These are phyloP conservation scores for Penicillium sp. DNA, from an alignment of 2,329 filamentous ascomycete species.

Conservation along the genomic window DNA sequence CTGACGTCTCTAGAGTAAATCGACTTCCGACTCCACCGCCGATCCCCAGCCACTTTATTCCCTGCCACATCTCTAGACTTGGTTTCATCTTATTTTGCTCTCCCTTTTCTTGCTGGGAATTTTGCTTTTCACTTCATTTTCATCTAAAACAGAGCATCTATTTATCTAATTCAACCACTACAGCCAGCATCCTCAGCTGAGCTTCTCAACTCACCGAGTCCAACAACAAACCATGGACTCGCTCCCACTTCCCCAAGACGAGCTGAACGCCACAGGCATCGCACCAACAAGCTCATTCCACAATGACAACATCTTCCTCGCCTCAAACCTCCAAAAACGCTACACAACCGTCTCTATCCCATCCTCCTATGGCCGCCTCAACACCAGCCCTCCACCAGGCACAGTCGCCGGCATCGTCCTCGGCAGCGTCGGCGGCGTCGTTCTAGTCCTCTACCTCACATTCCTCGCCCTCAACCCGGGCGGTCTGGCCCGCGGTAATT, in stretches of 20 bases:
- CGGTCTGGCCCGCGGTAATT: conserved; percentile 28
- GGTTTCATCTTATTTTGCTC: not conserved
- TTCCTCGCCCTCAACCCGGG: conserved; percentile 48
- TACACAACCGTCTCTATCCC: conserved; percentile 49
- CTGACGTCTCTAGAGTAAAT: no score
- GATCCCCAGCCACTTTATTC: conserved; percentile 5
- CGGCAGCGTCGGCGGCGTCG: conserved; percentile 46
- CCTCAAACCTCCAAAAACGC: conserved; percentile 17
- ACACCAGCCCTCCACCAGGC: conserved; percentile 50
- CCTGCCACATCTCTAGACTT: not conserved
- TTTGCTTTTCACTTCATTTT: no score
- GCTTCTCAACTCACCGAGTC: not conserved
- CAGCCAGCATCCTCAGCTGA: no score
- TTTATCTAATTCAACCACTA: no score
- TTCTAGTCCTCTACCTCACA: conserved; percentile 50
- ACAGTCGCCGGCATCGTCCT: conserved; percentile 56
- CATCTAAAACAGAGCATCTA: no score
- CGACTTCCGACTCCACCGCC: no score
- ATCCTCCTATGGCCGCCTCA: conserved; percentile 53
- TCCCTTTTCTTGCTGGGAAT: no score
- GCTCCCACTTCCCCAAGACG: not conserved
- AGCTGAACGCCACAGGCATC: not conserved
- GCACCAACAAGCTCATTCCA: not conserved
- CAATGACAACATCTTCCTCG: conserved; percentile 4
- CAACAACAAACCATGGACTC: conserved; percentile 1